A percentile compares a stretch with the other conserved stretches of the same genome.
These are phyloP conservation scores for Mrakia blollopis DNA, from an alignment of 768 basidiomycete genomes.

Conservation along the genomic window DNA sequence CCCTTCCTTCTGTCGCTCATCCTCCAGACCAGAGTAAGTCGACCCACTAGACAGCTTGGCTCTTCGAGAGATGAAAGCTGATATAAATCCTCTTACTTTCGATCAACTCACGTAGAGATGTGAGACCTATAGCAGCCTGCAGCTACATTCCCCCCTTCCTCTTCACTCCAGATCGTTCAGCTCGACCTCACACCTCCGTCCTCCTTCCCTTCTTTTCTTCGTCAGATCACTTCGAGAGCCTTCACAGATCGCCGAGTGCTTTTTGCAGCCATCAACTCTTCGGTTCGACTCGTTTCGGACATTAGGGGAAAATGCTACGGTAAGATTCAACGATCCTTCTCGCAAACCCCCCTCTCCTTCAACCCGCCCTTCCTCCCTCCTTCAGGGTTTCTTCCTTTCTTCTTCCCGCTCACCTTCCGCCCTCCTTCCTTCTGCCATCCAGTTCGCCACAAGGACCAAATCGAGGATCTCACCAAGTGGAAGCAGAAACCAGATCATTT, in stretches of 20 bases:
- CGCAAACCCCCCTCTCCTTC: background rate
- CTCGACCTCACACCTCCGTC: slow-evolving; percentile 9
- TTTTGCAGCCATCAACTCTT: slow-evolving; percentile 91
- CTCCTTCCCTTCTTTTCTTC: slow-evolving; percentile 1
- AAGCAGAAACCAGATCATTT: slow-evolving; percentile 91
- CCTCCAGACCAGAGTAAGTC: slow-evolving; percentile 11
- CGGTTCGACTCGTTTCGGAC: slow-evolving; percentile 90
- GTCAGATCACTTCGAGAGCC: slow-evolving; percentile 73
- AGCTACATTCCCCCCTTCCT: background rate
- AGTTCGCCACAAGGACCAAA: slow-evolving; percentile 86
- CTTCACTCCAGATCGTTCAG: background rate
- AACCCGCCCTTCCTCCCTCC: background rate
- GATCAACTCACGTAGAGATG: background rate
- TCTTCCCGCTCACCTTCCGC: background rate
- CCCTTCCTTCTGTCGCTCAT: background rate
- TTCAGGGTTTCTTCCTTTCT: background rate
- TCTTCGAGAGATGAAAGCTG: background rate
- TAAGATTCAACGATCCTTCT: background rate
- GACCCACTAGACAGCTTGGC: no score
- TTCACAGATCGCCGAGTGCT: slow-evolving; percentile 87
- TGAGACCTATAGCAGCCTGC: background rate
- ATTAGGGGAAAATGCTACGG: slow-evolving; percentile 79
- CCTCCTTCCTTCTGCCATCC: background rate
- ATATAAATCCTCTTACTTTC: background rate
- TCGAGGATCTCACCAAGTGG: slow-evolving; percentile 42